Base-by-base conservation (phyloP, 1,139 yeast species). In the Geotrichum bryndzae region DNA sequence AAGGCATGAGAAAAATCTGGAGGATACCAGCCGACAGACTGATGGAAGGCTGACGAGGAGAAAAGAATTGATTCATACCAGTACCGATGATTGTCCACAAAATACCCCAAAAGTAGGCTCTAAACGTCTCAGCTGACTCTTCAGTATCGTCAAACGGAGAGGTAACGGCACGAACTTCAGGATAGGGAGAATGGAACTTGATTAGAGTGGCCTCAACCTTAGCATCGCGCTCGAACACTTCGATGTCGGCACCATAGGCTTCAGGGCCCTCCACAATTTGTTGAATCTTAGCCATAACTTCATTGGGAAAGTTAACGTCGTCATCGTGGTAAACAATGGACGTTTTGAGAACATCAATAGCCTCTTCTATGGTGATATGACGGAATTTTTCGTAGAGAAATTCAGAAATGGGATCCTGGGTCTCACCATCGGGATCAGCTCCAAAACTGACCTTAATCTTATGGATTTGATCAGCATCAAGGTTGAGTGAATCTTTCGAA, bases 61-160 rank as follows among this genome's bases (percentile, higher is more conserved):
- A 69, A 66, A 85, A 85, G 68, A 84, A 83, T 63, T 82, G 83
- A 67, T 84, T 84, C 63, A 85, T 76, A 51, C 81, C 83, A 25
- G 85, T 74, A n/a, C 87, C 85, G 25, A 84, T 71, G 33, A 79
- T 78, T 35, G 82, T 75, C 86, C 87, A 84, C 55, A 84, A 65
- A 8, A 82, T 65, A 3, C 85, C 88, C 48, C 84, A 68, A 51
- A 80, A 63, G 68, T 85, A 85, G 1, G 83, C 81, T 71, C 86
- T 76, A 54, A 80, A 68, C 3, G 87, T 83, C 66, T 82, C 84
- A 60, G 75, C 74, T 3, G 78, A 76, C 51, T 73, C 67, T 7
- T 65, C 61, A 5, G 81, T 80, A 64, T 80, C 82, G 67, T 80
- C 84, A 58, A 64, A 72, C 18, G 83, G 82, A 53, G 76, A 77